Percentiles rank a stretch among this genome's conserved stretches.
These are phyloP conservation scores for Gamarada debralockiae DNA, from an alignment of 495 filamentous ascomycete species.

Conservation along the genomic window DNA sequence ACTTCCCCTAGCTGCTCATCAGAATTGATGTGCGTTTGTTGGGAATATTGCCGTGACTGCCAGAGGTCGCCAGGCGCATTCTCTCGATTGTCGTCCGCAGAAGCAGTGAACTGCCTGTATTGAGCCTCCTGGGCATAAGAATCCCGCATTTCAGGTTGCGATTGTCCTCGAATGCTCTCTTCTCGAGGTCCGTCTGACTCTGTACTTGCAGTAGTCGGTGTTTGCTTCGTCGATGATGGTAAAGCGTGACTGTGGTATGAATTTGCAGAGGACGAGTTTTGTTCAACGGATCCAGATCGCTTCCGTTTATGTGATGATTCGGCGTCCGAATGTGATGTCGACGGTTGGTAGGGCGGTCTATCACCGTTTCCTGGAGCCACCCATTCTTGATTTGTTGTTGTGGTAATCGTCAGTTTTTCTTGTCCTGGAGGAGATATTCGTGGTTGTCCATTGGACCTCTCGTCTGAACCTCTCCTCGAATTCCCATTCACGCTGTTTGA, in stretches of 20 bases:
- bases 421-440: conserved; percentile 26
- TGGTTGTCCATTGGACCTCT: conserved; percentile 22
- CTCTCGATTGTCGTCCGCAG: conserved; percentile 36
- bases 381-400: conserved; percentile 26
- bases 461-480: conserved; percentile 20
- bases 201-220: conserved; percentile 27
- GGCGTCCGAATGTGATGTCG: conserved; percentile 32
- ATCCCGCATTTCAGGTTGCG: conserved; percentile 36
- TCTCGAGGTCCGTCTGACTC: conserved; percentile 23
- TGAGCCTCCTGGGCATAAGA: conserved; percentile 29
- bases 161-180: conserved; percentile 9
- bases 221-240: conserved; percentile 31
- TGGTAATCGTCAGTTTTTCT: conserved; percentile 26
- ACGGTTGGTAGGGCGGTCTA: conserved; percentile 14
- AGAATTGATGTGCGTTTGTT: conserved; percentile 34
- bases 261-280: conserved; percentile 24
- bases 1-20: conserved; percentile 43
- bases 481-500: conserved; percentile 11
- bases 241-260: conserved; percentile 31
- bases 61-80: conserved; percentile 31
- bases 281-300: conserved; percentile 42
- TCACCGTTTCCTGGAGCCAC: conserved; percentile 15
- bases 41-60: conserved; percentile 38
- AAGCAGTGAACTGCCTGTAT: conserved; percentile 25
- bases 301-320: conserved; percentile 51